These are phyloP conservation scores for Mortierella hygrophila DNA, from an alignment of 192 early-diverging fungal genomes.

Conservation along the genomic window DNA sequence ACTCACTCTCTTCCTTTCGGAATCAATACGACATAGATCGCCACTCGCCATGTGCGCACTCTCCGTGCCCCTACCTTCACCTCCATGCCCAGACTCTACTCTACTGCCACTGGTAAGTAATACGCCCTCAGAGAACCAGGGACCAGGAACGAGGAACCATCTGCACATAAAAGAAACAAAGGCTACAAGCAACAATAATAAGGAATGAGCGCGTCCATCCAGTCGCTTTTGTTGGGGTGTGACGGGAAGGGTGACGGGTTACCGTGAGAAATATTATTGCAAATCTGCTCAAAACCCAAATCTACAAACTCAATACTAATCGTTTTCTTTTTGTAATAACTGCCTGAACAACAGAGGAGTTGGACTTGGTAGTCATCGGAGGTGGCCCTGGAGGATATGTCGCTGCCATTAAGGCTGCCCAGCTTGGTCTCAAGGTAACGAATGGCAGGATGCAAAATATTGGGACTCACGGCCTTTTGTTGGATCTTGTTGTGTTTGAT, in stretches of 20 bases:
- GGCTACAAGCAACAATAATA: not conserved
- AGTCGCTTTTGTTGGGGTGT: conserved; percentile 20
- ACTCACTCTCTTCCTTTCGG: not conserved
- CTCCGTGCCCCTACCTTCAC: conserved; percentile 50
- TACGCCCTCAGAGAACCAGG: not conserved
- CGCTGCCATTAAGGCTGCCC: conserved; percentile 98
- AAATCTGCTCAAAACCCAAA: not conserved
- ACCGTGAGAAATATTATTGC: conserved; percentile 44
- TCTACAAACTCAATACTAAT: not conserved
- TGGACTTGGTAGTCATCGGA: conserved; percentile 90
- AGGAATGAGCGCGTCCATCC: not conserved
- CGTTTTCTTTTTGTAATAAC: conserved; percentile 1
- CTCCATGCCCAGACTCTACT: conserved; percentile 55
- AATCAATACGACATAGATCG: conserved; percentile 28
- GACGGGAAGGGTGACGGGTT: not conserved
- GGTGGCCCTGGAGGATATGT: conserved; percentile 99
- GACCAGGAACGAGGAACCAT: not conserved
- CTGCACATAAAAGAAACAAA: not conserved
- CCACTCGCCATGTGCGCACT: conserved; percentile 44
- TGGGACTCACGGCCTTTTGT: not conserved
- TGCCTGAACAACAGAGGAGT: conserved; percentile 59
- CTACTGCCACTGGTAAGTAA: conserved; percentile 46
- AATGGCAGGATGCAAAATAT: not conserved
- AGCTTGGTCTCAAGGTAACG: conserved; percentile 94
- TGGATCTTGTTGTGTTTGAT: not conserved